Percentiles rank a stretch among this genome's conserved stretches.
Conservation (phyloP, 2,329 filamentous ascomycete genomes). For the Ophiocordyceps sinensis region DNA sequence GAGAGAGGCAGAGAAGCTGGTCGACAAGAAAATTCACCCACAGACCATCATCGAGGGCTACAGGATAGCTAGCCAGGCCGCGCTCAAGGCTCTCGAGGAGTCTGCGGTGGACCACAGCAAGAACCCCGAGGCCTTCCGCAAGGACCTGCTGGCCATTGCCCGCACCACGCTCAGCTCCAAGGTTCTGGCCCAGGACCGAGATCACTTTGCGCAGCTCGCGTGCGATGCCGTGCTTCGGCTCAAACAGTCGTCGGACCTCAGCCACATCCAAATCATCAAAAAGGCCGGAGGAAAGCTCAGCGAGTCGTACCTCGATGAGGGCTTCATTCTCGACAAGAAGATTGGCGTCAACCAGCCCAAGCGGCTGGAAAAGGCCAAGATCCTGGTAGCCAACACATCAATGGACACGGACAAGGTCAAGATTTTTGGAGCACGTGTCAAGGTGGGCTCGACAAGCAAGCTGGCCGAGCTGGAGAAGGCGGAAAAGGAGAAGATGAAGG, state of each 20-base stretch:
- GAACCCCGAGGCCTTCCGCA: slow-evolving; percentile 68
- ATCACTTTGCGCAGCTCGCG: slow-evolving; percentile 81
- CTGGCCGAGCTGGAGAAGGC: slow-evolving; percentile 97
- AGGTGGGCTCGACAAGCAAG: slow-evolving; percentile 92
- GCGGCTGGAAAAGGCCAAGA: slow-evolving; percentile 94
- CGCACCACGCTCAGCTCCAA: slow-evolving; percentile 95
- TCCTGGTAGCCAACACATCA: slow-evolving; percentile 90
- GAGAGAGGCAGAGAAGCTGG: slow-evolving; percentile 90
- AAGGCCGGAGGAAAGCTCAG: slow-evolving; percentile 95
- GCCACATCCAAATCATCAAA: slow-evolving; percentile 98
- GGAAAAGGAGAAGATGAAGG: slow-evolving; percentile 98
- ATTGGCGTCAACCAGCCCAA: slow-evolving; percentile 98
- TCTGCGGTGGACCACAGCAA: slow-evolving; percentile 83
- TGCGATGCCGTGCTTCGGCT: slow-evolving; percentile 84
- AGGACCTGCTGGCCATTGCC: slow-evolving; percentile 81
- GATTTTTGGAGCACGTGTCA: slow-evolving; percentile 94
- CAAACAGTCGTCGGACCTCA: slow-evolving; percentile 82
- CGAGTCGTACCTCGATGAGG: slow-evolving; percentile 94
- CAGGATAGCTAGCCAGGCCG: slow-evolving; percentile 87
- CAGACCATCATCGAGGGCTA: slow-evolving; percentile 99
- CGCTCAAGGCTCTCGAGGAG: slow-evolving; percentile 69
- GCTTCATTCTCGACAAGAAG: slow-evolving; percentile 98
- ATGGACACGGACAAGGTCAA: slow-evolving; percentile 99
- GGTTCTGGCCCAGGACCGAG: slow-evolving; percentile 83
- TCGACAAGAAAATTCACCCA: slow-evolving; percentile 96